These are phyloP conservation scores for Heliamphora exappendiculata DNA, from an alignment of 148 eudicot species.

Conservation along the genomic window DNA sequence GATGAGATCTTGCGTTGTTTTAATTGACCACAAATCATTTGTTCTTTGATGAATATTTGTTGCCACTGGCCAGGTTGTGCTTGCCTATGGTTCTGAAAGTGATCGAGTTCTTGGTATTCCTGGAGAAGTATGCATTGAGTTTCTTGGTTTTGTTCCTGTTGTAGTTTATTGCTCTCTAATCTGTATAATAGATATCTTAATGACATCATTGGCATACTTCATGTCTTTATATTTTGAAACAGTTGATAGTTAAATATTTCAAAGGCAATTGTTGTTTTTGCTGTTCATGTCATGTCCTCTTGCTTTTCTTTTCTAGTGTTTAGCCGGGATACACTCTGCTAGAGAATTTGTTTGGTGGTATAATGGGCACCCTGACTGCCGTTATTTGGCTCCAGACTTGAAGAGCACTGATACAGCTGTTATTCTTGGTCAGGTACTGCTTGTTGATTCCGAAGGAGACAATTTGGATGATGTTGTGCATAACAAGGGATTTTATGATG, in stretches of 20 bases:
- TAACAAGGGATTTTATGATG: background rate
- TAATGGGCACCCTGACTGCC: constrained; percentile 90
- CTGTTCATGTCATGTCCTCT: background rate
- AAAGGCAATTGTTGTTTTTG: background rate
- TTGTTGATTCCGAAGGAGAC: background rate
- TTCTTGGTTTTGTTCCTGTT: constrained; percentile 1
- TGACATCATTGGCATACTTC: background rate
- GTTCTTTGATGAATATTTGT: background rate
- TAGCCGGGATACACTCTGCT: constrained; percentile 72
- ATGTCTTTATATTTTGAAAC: background rate
- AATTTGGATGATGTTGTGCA: background rate
- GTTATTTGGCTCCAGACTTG: constrained; percentile 64
- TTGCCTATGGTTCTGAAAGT: constrained; percentile 99
- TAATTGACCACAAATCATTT: background rate
- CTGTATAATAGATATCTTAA: background rate
- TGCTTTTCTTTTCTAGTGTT: constrained; percentile 32
- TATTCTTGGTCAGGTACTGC: constrained; percentile 86
- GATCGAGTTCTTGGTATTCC: constrained; percentile 78
- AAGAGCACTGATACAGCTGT: constrained; percentile 79
- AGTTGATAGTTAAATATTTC: background rate
- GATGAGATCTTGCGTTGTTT: background rate
- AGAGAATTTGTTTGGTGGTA: constrained; percentile 99
- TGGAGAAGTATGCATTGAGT: constrained; percentile 59
- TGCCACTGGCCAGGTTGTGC: constrained; percentile 62
- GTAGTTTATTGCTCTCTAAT: background rate